Evolutionary conservation across 139 green algal species (phyloP), one percentile per base, ranked within the genome.

Genomic region (Spirogloea muscicola): DNA sequence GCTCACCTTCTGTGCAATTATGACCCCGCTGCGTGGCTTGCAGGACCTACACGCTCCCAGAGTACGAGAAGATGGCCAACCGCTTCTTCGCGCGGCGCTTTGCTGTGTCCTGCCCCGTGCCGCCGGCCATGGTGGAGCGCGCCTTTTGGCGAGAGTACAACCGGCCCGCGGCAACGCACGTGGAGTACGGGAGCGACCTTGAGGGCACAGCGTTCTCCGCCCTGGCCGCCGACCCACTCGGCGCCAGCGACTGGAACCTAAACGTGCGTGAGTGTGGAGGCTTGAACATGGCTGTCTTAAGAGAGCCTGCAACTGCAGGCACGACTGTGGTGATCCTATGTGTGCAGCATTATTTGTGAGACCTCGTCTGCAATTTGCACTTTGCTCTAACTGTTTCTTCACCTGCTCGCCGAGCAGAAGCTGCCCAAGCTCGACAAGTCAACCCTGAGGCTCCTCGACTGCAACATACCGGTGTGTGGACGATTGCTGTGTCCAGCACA

Each of bases 351-450:
- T n/a, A n/a, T n/a, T n/a, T n/a, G n/a, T n/a, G n/a, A n/a, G n/a
- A n/a, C n/a, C n/a, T n/a, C n/a, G n/a, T n/a, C n/a, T n/a, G n/a
- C n/a, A n/a, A n/a, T n/a, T n/a, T n/a, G n/a, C n/a, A n/a, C n/a
- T n/a, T n/a, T n/a, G n/a, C n/a, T n/a, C n/a, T n/a, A n/a, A n/a
- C n/a, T n/a, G n/a, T n/a, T n/a, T n/a, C n/a, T n/a, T n/a, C n/a
- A n/a, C n/a, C n/a, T n/a, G n/a, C n/a, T n/a, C n/a, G 43, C 10
- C 43, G 43, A 25, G 43, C 80, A 82, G 55, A 42, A 68, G 2
- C 75, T 91, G 59, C 77, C 86, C 16, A 37, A 36, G 13, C 44
- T 80, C 42, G 42, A 58, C 0, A 68, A 85, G 3, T 88, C 79
- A 0, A 60, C 77, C 25, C 82, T 92, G 37, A 74, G 77, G 1